These are phyloP conservation scores for Leptographium galeiforme DNA, from an alignment of 2,329 filamentous ascomycete species.

Conservation along the genomic window DNA sequence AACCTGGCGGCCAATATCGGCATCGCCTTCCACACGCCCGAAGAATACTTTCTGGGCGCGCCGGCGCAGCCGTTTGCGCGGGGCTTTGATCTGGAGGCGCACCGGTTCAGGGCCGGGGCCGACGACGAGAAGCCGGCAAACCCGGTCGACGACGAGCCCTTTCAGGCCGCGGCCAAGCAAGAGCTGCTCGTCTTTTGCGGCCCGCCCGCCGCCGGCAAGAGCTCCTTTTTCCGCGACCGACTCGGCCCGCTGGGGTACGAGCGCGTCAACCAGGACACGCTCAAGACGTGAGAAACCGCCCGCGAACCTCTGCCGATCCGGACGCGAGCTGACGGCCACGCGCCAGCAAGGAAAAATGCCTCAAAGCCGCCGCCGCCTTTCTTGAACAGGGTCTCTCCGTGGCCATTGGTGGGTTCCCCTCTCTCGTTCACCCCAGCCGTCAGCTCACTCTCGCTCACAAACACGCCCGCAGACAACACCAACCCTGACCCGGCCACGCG, in stretches of 20 bases:
- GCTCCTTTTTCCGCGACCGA: slow-evolving; percentile 72
- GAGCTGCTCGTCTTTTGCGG: slow-evolving; percentile 82
- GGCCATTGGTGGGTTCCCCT: slow-evolving; percentile 47
- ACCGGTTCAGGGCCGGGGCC: slow-evolving; percentile 25
- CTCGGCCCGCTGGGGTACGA: slow-evolving; percentile 68
- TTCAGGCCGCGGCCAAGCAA: slow-evolving; percentile 44
- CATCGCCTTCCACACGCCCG: slow-evolving; percentile 70
- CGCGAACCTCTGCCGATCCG: not conserved
- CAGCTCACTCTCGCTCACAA: not conserved
- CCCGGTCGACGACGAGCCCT: slow-evolving; percentile 18
- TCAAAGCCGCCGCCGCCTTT: slow-evolving; percentile 57
- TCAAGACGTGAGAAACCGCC: slow-evolving; percentile 46
- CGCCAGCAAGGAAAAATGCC: slow-evolving; percentile 42
- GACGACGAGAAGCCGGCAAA: slow-evolving; percentile 6
- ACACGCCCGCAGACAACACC: slow-evolving; percentile 62
- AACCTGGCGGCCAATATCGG: slow-evolving; percentile 80
- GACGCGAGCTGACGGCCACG: too few species aligned
- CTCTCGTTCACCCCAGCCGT: slow-evolving; percentile 1
- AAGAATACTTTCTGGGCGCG: slow-evolving; percentile 76
- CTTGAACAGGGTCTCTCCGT: slow-evolving; percentile 55
- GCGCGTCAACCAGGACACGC: slow-evolving; percentile 77
- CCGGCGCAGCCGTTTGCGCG: slow-evolving; percentile 50
- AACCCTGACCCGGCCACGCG: slow-evolving; percentile 72
- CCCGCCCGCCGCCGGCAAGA: slow-evolving; percentile 82
- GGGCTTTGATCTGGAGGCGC: slow-evolving; percentile 55